Base-by-base conservation (phyloP, 495 filamentous ascomycete genomes). In the Parathielavia appendiculata region DNA sequence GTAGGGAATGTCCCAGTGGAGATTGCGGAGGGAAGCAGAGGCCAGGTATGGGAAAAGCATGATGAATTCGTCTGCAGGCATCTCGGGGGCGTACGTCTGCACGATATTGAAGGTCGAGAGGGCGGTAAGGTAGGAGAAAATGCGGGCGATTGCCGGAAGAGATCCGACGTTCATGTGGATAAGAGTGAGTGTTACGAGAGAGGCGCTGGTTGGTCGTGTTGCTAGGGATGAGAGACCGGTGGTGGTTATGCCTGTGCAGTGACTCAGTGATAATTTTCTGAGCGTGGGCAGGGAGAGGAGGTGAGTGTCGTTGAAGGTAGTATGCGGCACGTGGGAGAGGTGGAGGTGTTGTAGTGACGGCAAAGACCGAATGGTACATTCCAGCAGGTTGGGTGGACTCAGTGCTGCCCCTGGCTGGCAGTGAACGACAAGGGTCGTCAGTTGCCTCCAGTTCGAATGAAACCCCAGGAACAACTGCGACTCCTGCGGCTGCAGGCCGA, bases 1-100 rank as follows among this genome's bases (percentile, higher is more conserved):
- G 56, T 75, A 72, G 1, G 86, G 81, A 26, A 92, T 81, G 64
- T 95, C 89, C 92, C 92, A 93, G 71, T 93, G 89, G 14, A 93
- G 73, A 52, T 81, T 83, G 56, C 82, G 73, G 0, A 95, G 78
- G 19, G 78, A 82, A 1, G 72, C 68, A 0, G 86, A 92, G 2
- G 86, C 86, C 7, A 96, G 75, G 56, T 90, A 83, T 0, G 86
- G 87, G 59, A 79, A 78, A 19, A 83, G 71, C 71, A 85, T 85
- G 39, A 88, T 77, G 50, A 86, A 81, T 22, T 78, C 75, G 48
- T 83, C 84, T 5, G 71, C 64, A 0, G 84, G 78, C 57, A 90
- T 74, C 4, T 75, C 75, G 1, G 86, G 87, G 3, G 81, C 79
- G 44, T 73, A 76, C 5, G 81, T 74, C 68, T 95, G 90, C 1